Evolutionary conservation across 768 basidiomycete species (phyloP).

Genomic region (Pholiota conissans): DNA sequence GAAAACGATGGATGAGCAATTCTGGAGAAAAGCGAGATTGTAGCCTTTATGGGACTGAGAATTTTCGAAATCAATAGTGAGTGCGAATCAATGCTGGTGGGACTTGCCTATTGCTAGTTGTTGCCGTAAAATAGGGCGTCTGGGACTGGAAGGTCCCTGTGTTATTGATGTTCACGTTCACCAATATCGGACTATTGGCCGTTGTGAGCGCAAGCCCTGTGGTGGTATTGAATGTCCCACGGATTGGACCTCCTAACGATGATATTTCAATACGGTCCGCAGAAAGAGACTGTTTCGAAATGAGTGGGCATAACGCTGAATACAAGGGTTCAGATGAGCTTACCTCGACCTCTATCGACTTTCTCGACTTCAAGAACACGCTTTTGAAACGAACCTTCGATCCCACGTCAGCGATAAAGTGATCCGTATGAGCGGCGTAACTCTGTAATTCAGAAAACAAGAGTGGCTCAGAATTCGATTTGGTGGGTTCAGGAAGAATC

Average conservation of each 20-base stretch:
- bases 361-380: conserved; percentile 34
- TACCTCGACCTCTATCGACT: conserved; percentile 32
- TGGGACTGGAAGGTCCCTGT: conserved; percentile 2
- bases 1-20: background rate
- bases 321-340: background rate
- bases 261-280: background rate
- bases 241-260: conserved; percentile 20
- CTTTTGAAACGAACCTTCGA: conserved; percentile 34
- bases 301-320: background rate
- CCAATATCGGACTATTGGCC: conserved; percentile 39
- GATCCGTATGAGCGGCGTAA: background rate
- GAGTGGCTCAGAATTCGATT: background rate
- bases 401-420: conserved; percentile 15
- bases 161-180: conserved; percentile 36
- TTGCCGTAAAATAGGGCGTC: background rate
- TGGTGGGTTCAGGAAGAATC: background rate
- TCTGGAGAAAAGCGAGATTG: background rate
- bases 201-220: conserved; percentile 38
- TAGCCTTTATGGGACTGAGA: background rate
- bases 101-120: background rate
- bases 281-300: conserved; percentile 3
- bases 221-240: conserved; percentile 39
- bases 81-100: background rate
- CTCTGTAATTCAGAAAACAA: background rate
- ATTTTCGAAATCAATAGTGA: background rate